Evolutionary conservation across 148 eudicot species (phyloP), one percentile per base, ranked within the genome.

Genomic region (Persicaria tinctoria): DNA sequence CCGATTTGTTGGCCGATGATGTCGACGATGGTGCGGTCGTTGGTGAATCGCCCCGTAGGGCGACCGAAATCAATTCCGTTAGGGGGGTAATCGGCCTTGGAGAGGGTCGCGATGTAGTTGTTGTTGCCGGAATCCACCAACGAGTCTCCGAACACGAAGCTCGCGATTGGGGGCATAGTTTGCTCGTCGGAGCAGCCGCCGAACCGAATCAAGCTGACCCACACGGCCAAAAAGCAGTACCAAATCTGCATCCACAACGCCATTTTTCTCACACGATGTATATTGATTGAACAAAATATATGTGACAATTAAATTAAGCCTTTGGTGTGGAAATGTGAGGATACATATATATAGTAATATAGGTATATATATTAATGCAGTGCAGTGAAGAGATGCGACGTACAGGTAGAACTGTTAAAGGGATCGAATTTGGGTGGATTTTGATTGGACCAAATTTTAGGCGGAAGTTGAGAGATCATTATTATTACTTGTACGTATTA

Each of bases 61-160:
- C 46, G n/a, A 1, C 96, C 96, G 18, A 90, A 87, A 76, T 92
- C 97, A 68, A 92, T 82, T 14, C 97, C 97, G 78, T 86, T 84
- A 0, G 97, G 97, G 2, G 49, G 55, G 68, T 73, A 88, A 63
- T 92, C 78, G 20, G 96, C 92, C 84, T 86, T 92, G 6, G 97
- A 87, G 8, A 92, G 76, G 16, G 91, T 78, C 0, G 68, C 53
- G 72, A 92, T 87, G 87, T 90, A 92, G 80, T 92, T 87, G 76
- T 92, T 92, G 80, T 92, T 92, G 3, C 97, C 93, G 0, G 51
- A 88, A 47, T 92, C 96, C 44, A 90, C 96, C 56, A 92, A 77
- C 49, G 96, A 92, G 80, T 92, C 96, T 62, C 97, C 97, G 78
- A 92, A 90, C 2, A 92, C 87, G 77, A 92, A 92, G 76, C 74